Evolutionary conservation across 257 asterid genomes (phyloP).

Genomic region (Nicotiana tomentosiformis): DNA sequence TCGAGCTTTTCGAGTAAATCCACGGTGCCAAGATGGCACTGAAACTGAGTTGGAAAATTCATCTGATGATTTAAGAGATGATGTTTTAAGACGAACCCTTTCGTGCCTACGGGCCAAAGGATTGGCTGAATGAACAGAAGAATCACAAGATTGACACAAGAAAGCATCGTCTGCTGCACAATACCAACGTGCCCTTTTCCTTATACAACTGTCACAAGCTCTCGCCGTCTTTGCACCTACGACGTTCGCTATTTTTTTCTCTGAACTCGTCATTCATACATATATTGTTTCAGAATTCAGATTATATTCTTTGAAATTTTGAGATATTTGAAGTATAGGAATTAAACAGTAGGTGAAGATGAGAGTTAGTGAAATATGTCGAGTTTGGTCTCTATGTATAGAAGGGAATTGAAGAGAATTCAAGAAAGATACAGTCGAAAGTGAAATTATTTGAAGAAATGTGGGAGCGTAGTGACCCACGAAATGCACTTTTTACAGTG

Average conservation of each 20-base stretch:
- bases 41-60: background rate
- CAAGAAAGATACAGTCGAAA: background rate
- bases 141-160: conserved; percentile 66
- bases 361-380: background rate
- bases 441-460: conserved; percentile 32
- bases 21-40: conserved; percentile 49
- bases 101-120: conserved; percentile 69
- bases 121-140: conserved; percentile 73
- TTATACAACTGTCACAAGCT: conserved; percentile 69
- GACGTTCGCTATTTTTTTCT: conserved; percentile 38
- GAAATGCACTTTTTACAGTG: conserved; percentile 35
- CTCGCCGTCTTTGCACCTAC: conserved; percentile 64
- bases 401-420: background rate
- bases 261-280: conserved; percentile 14
- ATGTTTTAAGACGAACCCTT: conserved; percentile 60
- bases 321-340: conserved; percentile 1
- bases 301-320: background rate
- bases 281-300: conserved; percentile 21
- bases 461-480: conserved; percentile 30
- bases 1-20: conserved; percentile 67
- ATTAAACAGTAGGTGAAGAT: background rate
- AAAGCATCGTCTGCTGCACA: conserved; percentile 88
- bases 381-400: background rate
- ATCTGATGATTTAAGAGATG: conserved; percentile 20
- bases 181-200: conserved; percentile 68